phyloP scores from a whole-genome alignment of 805 yeast genomes.

The Ogataea trehalophila region DNA sequence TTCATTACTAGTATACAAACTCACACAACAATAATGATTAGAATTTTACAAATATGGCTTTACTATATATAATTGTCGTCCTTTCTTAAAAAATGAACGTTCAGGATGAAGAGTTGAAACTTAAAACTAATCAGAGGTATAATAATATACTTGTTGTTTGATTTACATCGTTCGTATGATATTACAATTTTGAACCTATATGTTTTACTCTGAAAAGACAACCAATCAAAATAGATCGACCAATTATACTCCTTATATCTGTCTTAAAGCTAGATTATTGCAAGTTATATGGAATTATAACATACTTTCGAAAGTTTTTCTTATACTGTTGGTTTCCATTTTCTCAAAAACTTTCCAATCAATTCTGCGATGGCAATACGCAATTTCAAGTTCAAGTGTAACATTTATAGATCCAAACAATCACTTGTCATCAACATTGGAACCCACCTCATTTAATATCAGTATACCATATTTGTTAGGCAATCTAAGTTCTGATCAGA shows the following conservation, averaged over 20 bases:
- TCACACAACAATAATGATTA: too few relatives aligned
- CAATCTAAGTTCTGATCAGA: background rate
- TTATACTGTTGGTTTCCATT: background rate
- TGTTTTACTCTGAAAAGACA: constrained; percentile 8
- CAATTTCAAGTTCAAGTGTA: too few relatives aligned
- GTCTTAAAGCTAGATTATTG: constrained; percentile 22
- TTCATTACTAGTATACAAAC: too few relatives aligned
- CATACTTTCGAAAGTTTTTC: background rate
- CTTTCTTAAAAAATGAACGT: too few relatives aligned
- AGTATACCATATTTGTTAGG: background rate
- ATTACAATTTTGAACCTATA: background rate
- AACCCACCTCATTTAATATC: background rate
- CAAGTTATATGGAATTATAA: constrained; percentile 12
- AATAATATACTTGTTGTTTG: too few relatives aligned
- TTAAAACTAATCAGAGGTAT: too few relatives aligned
- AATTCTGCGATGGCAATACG: background rate
- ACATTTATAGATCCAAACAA: too few relatives aligned
- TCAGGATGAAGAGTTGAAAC: too few relatives aligned
- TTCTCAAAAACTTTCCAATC: background rate
- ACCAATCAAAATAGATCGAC: constrained; percentile 21
- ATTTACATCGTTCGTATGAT: too few relatives aligned
- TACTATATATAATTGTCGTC: too few relatives aligned
- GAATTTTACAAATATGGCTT: too few relatives aligned
- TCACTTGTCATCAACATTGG: background rate
- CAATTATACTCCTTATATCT: constrained; percentile 19